A percentile compares a stretch with the other conserved stretches of the same genome.
Conservation (phyloP, 2,329 filamentous ascomycete genomes). For the Penicillium sp. region DNA sequence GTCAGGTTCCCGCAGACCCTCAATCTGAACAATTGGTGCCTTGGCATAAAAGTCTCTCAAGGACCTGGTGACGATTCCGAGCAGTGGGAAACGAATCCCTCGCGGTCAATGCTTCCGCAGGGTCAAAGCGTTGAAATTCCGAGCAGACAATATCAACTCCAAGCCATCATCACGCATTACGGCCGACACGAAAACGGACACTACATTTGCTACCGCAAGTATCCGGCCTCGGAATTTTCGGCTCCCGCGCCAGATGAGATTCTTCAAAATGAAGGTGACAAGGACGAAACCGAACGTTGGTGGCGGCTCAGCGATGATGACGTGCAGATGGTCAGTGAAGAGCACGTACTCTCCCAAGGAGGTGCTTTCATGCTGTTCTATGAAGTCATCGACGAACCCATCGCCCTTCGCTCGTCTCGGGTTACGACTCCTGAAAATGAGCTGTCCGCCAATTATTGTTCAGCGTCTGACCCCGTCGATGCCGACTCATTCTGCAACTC, state of each 20-base stretch:
- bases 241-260: conserved; percentile 32
- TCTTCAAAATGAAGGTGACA: conserved; percentile 32
- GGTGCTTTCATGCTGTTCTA: conserved; percentile 98
- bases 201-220: conserved; percentile 84
- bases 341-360: conserved; percentile 67
- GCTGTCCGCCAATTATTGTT: conserved; percentile 10
- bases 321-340: conserved; percentile 69
- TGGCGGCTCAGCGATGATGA: conserved; percentile 89
- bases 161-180: conserved; percentile 82
- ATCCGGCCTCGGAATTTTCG: conserved; percentile 46
- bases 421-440: conserved; percentile 4
- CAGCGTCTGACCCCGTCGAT: conserved; percentile 16
- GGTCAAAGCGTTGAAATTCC: conserved; percentile 52
- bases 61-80: conserved; percentile 50
- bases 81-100: conserved; percentile 67
- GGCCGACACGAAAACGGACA: conserved; percentile 93
- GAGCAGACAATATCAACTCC: conserved; percentile 63
- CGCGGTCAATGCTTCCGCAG: conserved; percentile 67
- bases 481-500: conserved; percentile 21
- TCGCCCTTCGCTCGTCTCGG: background rate
- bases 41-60: conserved; percentile 54
- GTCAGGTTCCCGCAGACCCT: conserved; percentile 72
- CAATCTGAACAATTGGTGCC: conserved; percentile 78
- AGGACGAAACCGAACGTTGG: conserved; percentile 59
- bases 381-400: conserved; percentile 59